Base-by-base conservation (phyloP, 2,329 filamentous ascomycete species). In the Sphaerulina populicola region DNA sequence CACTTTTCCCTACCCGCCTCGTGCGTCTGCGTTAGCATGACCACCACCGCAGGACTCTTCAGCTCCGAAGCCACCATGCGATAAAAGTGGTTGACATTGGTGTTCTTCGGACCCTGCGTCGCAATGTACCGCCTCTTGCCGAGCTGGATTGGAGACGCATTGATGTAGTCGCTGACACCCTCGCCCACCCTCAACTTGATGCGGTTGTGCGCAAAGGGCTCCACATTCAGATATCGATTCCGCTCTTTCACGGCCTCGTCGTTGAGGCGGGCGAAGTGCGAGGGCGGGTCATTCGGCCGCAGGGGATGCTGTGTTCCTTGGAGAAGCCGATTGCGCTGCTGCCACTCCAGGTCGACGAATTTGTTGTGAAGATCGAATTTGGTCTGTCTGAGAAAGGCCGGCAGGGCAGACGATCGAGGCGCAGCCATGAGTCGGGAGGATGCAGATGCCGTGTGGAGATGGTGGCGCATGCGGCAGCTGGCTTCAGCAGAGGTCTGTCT, bases 21-120 rank as follows among this genome's bases (percentile, higher is more conserved):
- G 64, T 86, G 77, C 23, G 88, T 91, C 66, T 89, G 88, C 2
- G 91, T 98, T 56, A 98, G 79, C 87, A 97, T 96, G 51, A 97
- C 83, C 47, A 97, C 84, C 51, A 97, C 88, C 1, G 82, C 88
- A 1, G 71, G 68, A 27, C 64, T 66, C 38, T 56, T 51, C 2
- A 85, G 81, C 41, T 83, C 81, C 23, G 71, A 69, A n/a, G 76
- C 80, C 33, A 96, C 76, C 93, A 98, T 98, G 64, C 93, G 87
- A 87, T 91, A 98, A 58, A 94, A 86, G 64, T 94, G 88, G 59
- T 83, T 80, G 49, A 85, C 77, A 12, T 86, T 87, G 23, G 80
- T 79, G 53, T 76, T 69, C 63, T 90, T 95, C 5, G 93, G 93
- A 0, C 93, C 93, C 72, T 83, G 65, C 68, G 94, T 96, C 47